phyloP scores from a whole-genome alignment of 1,139 yeast genomes.

The Geotrichum carabidarum region DNA sequence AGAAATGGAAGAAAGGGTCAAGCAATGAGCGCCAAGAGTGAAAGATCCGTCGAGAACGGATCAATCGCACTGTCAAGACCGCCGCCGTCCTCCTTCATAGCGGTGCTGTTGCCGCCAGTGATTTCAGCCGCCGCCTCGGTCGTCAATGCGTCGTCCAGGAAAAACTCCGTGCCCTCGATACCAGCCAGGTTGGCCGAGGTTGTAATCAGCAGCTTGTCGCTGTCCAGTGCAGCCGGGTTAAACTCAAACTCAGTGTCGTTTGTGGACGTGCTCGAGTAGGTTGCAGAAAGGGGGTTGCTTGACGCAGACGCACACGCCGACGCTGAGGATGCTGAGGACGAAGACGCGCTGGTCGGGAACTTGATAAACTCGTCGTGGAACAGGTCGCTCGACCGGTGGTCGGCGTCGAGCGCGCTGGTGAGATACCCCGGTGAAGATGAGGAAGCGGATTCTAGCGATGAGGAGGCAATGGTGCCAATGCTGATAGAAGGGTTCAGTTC shows the following conservation, averaged over 20 bases:
- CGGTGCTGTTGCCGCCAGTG: neutral
- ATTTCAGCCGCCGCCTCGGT: neutral
- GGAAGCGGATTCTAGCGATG: neutral
- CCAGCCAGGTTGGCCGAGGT: conserved; percentile 4
- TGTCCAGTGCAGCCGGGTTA: neutral
- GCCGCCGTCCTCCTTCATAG: neutral
- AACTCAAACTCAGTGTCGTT: neutral
- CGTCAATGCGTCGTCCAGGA: neutral
- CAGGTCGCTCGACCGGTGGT: neutral
- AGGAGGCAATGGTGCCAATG: no score
- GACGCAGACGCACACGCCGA: no score
- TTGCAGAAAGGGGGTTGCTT: neutral
- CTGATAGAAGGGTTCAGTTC: neutral
- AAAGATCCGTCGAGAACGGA: neutral
- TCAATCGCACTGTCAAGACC: conserved; percentile 1
- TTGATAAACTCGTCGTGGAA: conserved; percentile 14
- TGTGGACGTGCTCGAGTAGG: neutral
- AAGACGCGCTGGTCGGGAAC: neutral
- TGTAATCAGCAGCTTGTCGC: neutral
- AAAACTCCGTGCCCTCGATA: neutral
- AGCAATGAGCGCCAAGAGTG: conserved; percentile 10
- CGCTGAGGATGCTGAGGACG: no score
- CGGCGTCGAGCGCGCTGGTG: neutral
- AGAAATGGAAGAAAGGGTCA: neutral
- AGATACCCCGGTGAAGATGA: neutral